These are phyloP conservation scores for Toxoplasma gondii DNA, from an alignment of 169 alveolate species.

Conservation along the genomic window DNA sequence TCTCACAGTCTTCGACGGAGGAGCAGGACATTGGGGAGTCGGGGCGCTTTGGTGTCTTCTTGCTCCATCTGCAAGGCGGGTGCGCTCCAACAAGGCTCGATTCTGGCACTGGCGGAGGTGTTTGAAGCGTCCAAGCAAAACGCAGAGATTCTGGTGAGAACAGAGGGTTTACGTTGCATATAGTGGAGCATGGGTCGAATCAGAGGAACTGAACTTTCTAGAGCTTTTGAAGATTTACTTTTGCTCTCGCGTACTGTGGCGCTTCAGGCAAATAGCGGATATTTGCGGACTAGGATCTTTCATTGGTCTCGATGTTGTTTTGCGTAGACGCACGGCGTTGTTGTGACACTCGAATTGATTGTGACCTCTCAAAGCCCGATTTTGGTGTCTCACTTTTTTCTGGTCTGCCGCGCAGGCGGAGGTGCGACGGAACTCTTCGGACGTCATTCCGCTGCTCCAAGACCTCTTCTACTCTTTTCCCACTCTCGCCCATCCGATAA, in stretches of 20 bases:
- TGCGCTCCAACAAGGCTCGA: neutral
- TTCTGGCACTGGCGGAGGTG: constrained; percentile 15
- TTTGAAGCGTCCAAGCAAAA: neutral
- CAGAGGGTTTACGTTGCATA: neutral
- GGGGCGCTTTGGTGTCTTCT: neutral
- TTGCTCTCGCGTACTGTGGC: too few species aligned
- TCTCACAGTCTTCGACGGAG: neutral
- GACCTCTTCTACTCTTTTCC: neutral
- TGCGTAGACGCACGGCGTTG: too few species aligned
- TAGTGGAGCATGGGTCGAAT: neutral
- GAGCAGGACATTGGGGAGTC: neutral
- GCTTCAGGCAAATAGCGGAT: too few species aligned
- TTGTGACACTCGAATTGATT: too few species aligned
- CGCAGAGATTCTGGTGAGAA: neutral
- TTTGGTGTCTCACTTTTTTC: too few species aligned
- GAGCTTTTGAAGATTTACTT: too few species aligned
- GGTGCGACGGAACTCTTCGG: neutral
- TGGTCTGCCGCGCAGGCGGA: neutral
- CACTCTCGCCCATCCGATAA: neutral
- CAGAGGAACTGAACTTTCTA: too few species aligned
- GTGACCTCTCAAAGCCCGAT: too few species aligned
- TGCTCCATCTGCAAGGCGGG: neutral
- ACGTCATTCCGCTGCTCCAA: neutral
- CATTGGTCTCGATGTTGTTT: too few species aligned
- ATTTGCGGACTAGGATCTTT: too few species aligned